Evolutionary conservation across 768 basidiomycete genomes (phyloP), one percentile per base, ranked within the genome.

Genomic region (Lactarius hengduanensis): DNA sequence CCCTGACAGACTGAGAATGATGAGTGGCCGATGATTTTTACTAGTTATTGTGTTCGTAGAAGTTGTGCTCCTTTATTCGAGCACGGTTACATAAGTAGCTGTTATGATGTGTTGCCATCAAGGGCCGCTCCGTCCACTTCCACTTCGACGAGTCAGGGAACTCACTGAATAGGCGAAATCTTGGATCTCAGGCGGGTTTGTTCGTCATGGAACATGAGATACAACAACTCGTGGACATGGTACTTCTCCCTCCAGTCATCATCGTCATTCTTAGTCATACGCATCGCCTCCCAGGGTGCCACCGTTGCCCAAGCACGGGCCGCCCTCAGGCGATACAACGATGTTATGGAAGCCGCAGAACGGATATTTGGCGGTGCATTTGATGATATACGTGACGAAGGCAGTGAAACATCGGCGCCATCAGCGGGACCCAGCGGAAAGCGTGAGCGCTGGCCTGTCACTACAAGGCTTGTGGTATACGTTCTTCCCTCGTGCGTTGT

Each of bases 301-400:
- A 91, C 90, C 0, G 74, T 78, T 13, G 84, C 86, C 15, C 91
- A 95, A 78, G 95, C 96, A 47, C 85, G 84, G 71, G 91, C 90
- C 36, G 95, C 95, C 20, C 77, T 97, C 73, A 84, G 81, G 68
- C 86, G 87, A 72, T 84, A 90, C 74, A 91, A 86, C 68, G 94
- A 98, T 81, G 93, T 95, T 41, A 92, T 93, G 91, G 83, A 91
- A 73, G 95, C 95, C 16, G 94, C 94, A 2, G 94, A 94, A 75
- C 82, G 83, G 56, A 86, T 93, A 66, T 91, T 93, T 67, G 88
- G 91, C 68, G 95, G 95, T 15, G 86, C 89, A 69, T 94, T 92
- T 72, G 90, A 92, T 71, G 78, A 89, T 73, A 78, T 92, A n/a
- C 77, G 79, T 22, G 84, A 86, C 59, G 86, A 80, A 2, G 84